A percentile compares a stretch with the other conserved stretches of the same genome.
phyloP scores from a whole-genome alignment of 2,329 filamentous ascomycete genomes.

The Aspergillus hortae region DNA sequence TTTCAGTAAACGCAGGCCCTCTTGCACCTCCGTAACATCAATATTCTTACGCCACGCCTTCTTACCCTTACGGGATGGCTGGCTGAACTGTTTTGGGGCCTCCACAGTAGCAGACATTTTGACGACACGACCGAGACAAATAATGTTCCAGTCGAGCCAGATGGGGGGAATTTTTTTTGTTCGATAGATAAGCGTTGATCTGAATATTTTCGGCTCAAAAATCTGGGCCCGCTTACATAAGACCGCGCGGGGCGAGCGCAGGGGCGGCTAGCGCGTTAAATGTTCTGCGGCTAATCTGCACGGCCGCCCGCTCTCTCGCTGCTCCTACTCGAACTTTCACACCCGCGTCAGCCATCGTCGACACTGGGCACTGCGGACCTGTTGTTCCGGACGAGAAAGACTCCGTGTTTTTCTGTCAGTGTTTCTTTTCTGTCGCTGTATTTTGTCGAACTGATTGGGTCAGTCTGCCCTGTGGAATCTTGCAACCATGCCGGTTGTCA shows the following conservation, averaged over 20 bases:
- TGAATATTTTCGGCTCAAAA: slow-evolving; percentile 24
- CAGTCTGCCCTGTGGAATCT: slow-evolving; percentile 7
- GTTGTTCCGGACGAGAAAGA: not conserved
- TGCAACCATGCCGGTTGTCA: slow-evolving; percentile 59
- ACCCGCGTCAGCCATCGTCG: slow-evolving; percentile 16
- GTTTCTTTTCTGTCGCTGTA: not conserved
- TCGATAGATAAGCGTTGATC: slow-evolving; percentile 12
- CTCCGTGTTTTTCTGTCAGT: not conserved
- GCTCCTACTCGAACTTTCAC: slow-evolving; percentile 6
- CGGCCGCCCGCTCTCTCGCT: not conserved
- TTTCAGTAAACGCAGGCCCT: slow-evolving; percentile 77
- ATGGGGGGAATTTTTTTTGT: slow-evolving; percentile 17
- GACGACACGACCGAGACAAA: slow-evolving; percentile 1
- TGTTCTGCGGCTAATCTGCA: slow-evolving; percentile 15
- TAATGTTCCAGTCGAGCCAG: not conserved
- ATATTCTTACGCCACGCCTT: slow-evolving; percentile 99
- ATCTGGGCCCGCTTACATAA: slow-evolving; percentile 32
- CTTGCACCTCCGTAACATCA: slow-evolving; percentile 79
- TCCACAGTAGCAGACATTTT: slow-evolving; percentile 33
- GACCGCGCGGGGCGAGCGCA: slow-evolving; percentile 20
- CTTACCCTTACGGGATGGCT: slow-evolving; percentile 93
- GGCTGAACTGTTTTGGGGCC: slow-evolving; percentile 76
- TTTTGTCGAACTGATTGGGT: not conserved
- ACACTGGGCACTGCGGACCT: not conserved
- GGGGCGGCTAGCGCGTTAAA: slow-evolving; percentile 25